phyloP scores from a whole-genome alignment of 2,329 filamentous ascomycete genomes.

The Aspergillus novoparasiticus region DNA sequence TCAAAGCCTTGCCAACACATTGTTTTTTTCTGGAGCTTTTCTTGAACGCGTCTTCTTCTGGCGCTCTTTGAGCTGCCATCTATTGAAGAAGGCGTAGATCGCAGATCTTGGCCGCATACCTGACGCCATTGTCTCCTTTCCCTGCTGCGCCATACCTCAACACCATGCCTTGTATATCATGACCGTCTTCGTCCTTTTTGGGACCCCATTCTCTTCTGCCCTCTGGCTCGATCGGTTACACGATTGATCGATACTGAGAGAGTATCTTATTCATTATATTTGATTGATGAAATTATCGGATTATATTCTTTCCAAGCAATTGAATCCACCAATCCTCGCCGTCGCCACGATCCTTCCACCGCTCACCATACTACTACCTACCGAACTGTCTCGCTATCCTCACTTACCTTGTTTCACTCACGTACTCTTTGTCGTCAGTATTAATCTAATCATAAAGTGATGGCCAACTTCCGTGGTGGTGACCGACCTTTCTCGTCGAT shows the following conservation, averaged over 20 bases:
- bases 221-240: slow-evolving; percentile 31
- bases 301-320: slow-evolving; percentile 16
- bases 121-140: slow-evolving; percentile 16
- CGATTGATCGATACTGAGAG: slow-evolving; percentile 32
- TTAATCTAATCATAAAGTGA: slow-evolving; percentile 20
- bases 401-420: slow-evolving; percentile 11
- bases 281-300: slow-evolving; percentile 18
- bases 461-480: slow-evolving; percentile 36
- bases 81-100: slow-evolving; percentile 29
- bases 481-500: slow-evolving; percentile 39
- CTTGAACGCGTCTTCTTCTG: slow-evolving; percentile 32
- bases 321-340: slow-evolving; percentile 5
- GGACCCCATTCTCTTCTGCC: slow-evolving; percentile 33
- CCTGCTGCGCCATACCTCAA: slow-evolving; percentile 8
- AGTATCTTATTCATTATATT: slow-evolving; percentile 21
- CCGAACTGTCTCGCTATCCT: slow-evolving; percentile 12
- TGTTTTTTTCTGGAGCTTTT: slow-evolving; percentile 19
- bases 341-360: slow-evolving; percentile 15
- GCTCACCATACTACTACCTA: slow-evolving; percentile 10
- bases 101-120: slow-evolving; percentile 28
- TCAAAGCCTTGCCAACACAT: slow-evolving; percentile 28
- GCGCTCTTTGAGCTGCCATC: slow-evolving; percentile 32
- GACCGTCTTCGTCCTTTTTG: slow-evolving; percentile 41
- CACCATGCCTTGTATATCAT: slow-evolving; percentile 45
- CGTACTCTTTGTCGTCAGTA: slow-evolving; percentile 12